A percentile compares a stretch with the other conserved stretches of the same genome.
phyloP scores from a whole-genome alignment of 805 yeast genomes.

The Grigorovia yakushimaensis region DNA sequence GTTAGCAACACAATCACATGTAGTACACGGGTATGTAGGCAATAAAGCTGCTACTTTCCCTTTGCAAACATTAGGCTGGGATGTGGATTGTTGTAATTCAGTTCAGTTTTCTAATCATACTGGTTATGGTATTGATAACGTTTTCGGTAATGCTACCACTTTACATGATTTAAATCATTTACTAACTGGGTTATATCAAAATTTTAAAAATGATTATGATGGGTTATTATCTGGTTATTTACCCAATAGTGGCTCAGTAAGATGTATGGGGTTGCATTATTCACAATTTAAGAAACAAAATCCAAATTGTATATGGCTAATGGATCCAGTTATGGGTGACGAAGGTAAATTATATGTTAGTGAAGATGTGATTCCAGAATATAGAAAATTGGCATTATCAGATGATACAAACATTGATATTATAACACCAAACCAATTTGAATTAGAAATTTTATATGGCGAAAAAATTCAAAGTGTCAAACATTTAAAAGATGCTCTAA shows the following conservation, averaged over 20 bases:
- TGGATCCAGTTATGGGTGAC: slow-evolving; percentile 80
- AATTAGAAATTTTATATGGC: slow-evolving; percentile 62
- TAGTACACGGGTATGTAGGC: slow-evolving; percentile 93
- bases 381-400: slow-evolving; percentile 34
- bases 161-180: slow-evolving; percentile 33
- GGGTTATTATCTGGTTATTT: slow-evolving; percentile 61
- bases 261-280: slow-evolving; percentile 34
- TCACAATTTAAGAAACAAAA: slow-evolving; percentile 28
- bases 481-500: slow-evolving; percentile 39
- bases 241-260: slow-evolving; percentile 45
- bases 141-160: slow-evolving; percentile 36
- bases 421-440: slow-evolving; percentile 88
- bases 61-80: slow-evolving; percentile 80
- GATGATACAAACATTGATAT: slow-evolving; percentile 45
- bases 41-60: slow-evolving; percentile 88
- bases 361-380: slow-evolving; percentile 48
- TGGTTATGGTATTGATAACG: slow-evolving; percentile 45
- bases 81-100: slow-evolving; percentile 81
- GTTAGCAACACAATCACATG: slow-evolving; percentile 60
- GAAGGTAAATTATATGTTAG: slow-evolving; percentile 62
- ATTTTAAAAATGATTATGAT: slow-evolving; percentile 32
- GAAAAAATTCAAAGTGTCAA: slow-evolving; percentile 33
- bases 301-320: slow-evolving; percentile 39
- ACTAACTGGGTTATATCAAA: slow-evolving; percentile 32
- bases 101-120: slow-evolving; percentile 89